phyloP scores from a whole-genome alignment of 768 basidiomycete species.

The Agrocybe pediades region DNA sequence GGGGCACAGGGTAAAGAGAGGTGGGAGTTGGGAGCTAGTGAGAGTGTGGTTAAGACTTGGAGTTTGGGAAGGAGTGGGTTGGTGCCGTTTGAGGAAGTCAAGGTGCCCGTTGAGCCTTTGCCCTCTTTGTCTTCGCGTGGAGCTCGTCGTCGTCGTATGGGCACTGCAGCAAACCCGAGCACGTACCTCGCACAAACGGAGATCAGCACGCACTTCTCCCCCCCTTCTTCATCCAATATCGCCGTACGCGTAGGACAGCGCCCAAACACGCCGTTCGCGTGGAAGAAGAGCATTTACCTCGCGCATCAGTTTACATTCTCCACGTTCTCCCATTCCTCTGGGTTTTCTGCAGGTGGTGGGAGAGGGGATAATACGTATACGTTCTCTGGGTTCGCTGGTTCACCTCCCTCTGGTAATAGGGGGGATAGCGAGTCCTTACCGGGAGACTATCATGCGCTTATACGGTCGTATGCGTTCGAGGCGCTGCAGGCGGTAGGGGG shows the following conservation, averaged over 20 bases:
- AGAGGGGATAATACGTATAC: no score
- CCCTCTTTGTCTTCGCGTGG: neutral
- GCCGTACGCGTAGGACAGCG: slow-evolving; percentile 56
- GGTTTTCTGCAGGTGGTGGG: no score
- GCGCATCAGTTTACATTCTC: slow-evolving; percentile 86
- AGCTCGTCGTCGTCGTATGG: no score
- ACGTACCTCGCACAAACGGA: slow-evolving; percentile 39
- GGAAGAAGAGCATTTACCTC: no score
- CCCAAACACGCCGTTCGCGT: slow-evolving; percentile 28
- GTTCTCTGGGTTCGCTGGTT: no score
- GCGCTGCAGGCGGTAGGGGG: slow-evolving; percentile 30
- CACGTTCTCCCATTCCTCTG: slow-evolving; percentile 43
- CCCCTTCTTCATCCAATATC: slow-evolving; percentile 25
- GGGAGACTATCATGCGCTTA: slow-evolving; percentile 80
- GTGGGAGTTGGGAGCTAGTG: slow-evolving; percentile 38
- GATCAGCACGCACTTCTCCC: slow-evolving; percentile 69
- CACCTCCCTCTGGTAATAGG: no score
- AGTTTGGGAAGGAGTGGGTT: slow-evolving; percentile 50
- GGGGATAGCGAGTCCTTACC: no score
- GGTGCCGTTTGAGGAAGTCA: slow-evolving; percentile 61
- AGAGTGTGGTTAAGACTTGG: slow-evolving; percentile 63
- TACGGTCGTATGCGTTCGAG: slow-evolving; percentile 63
- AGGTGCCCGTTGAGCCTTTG: slow-evolving; percentile 23
- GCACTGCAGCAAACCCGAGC: no score
- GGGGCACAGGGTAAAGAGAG: slow-evolving; percentile 15